Evolutionary conservation across 495 filamentous ascomycete species (phyloP), one percentile per base, ranked within the genome.

Genomic region (Aspergillus incahuasiensis): DNA sequence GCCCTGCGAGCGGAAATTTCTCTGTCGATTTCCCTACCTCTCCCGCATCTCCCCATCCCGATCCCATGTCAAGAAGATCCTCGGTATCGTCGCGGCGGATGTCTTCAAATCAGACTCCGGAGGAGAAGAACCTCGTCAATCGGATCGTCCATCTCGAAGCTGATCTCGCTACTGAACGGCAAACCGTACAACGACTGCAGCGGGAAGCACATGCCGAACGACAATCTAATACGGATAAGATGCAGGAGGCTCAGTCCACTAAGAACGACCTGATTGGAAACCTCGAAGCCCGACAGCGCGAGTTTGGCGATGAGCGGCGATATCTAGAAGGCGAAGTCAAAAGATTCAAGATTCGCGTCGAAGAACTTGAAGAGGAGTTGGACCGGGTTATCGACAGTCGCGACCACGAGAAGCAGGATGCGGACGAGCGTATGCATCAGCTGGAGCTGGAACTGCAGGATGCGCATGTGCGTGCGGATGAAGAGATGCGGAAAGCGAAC

Each of bases 241-340:
- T 90, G 41, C 86, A 92, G 57, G 90, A 96, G 65, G 88, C 79
- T 12, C 86, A 90, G 57, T 92, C 89, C 3, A 99, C 89, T 0
- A 99, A 99, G 69, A 84, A 89, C 63, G 94, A 99, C 63, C 81
- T 99, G 1, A 83, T 99, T 66, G 87, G 88, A 39, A 99, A 99
- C 63, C 86, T 99, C 67, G 91, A 97, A 62, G 89, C 92, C 30
- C 82, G 90, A 30, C 89, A 95, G 65, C 83, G 84, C 25, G 92
- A 97, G 64, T 96, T 96, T 63, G 78, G 87, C 41, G 84, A 84
- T 50, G 91, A 97, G 68, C 83, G 92, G 21, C 87, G 84, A 61
- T 85, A 81, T 9, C 76, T 97, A 16, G 88, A 96, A 60, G 73
- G 79, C 16, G 91, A 97, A 68, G 81, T 92, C 48, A 84, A 83